phyloP scores from a whole-genome alignment of 352 stramenopile genomes.

The Albugo candida region DNA sequence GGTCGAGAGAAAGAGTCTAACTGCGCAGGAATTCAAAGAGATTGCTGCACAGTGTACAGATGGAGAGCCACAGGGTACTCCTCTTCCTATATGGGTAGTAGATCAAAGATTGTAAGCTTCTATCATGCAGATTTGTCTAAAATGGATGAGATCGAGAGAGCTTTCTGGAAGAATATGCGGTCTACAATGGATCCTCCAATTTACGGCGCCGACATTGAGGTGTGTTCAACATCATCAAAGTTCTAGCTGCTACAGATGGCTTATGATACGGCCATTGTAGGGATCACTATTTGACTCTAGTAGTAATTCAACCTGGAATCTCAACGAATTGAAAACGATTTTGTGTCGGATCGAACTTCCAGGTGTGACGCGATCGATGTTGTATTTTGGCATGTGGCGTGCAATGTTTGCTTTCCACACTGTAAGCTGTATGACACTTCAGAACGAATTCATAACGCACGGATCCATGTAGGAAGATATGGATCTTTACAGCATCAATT shows the following conservation, averaged over 20 bases:
- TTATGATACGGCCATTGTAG: conserved; percentile 6
- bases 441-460: neutral
- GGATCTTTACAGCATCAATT: conserved; percentile 90
- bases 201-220: conserved; percentile 83
- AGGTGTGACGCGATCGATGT: conserved; percentile 79
- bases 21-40: conserved; percentile 30
- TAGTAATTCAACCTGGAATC: conserved; percentile 62
- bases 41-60: conserved; percentile 13
- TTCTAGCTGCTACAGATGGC: neutral
- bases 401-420: conserved; percentile 89
- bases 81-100: no score
- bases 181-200: conserved; percentile 73
- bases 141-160: conserved; percentile 39
- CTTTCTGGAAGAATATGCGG: conserved; percentile 78
- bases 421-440: conserved; percentile 8
- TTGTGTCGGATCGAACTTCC: conserved; percentile 58
- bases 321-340: conserved; percentile 77
- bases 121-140: conserved; percentile 13
- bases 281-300: conserved; percentile 69
- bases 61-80: neutral
- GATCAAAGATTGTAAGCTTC: no score
- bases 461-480: conserved; percentile 64
- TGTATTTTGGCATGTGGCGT: conserved; percentile 89
- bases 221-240: conserved; percentile 7
- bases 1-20: conserved; percentile 64